These are phyloP conservation scores for Nymphaea colorata DNA, from an alignment of 164 flowering plant genomes.

Conservation along the genomic window DNA sequence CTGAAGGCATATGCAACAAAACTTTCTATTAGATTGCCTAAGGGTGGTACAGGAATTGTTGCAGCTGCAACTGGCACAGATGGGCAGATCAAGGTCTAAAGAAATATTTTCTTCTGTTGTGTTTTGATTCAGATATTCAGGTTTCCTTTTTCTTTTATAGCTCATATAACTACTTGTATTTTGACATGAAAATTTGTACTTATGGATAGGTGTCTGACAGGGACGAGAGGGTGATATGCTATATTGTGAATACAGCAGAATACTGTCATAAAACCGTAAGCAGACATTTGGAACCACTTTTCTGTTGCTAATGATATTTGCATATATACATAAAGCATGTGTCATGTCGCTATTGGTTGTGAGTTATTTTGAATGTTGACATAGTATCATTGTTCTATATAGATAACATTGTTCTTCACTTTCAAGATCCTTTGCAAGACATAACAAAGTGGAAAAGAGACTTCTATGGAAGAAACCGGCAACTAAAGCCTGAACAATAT, in stretches of 20 bases:
- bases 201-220: conserved; percentile 68
- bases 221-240: conserved; percentile 84
- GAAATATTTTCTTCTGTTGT: background rate
- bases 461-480: too few relatives aligned
- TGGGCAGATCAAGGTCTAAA: conserved; percentile 82
- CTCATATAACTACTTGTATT: background rate
- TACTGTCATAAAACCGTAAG: conserved; percentile 93
- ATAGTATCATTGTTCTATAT: too few relatives aligned
- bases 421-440: too few relatives aligned
- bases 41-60: conserved; percentile 89
- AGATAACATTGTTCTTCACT: too few relatives aligned
- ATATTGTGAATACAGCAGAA: conserved; percentile 92
- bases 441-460: too few relatives aligned
- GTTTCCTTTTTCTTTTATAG: conserved; percentile 3
- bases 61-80: conserved; percentile 99
- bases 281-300: conserved; percentile 9
- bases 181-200: conserved; percentile 1
- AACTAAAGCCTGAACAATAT: too few relatives aligned
- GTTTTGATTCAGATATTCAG: background rate
- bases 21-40: conserved; percentile 76
- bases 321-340: too few relatives aligned
- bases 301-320: background rate
- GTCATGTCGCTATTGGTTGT: too few relatives aligned
- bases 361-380: too few relatives aligned
- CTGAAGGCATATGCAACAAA: conserved; percentile 86